These are phyloP conservation scores for Dothistroma septosporum DNA, from an alignment of 2,329 filamentous ascomycete genomes.

Conservation along the genomic window DNA sequence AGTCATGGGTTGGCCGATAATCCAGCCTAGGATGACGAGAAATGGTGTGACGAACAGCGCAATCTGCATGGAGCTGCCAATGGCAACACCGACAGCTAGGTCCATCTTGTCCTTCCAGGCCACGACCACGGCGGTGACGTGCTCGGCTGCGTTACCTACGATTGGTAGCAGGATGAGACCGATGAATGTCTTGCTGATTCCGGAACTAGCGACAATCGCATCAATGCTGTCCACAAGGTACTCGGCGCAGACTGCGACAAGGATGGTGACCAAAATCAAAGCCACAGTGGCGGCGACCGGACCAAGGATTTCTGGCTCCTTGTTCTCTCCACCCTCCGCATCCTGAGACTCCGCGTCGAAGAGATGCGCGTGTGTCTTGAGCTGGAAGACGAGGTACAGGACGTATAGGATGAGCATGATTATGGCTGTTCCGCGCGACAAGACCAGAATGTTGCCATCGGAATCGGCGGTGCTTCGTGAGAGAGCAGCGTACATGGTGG, in stretches of 20 bases:
- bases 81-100: slow-evolving; percentile 53
- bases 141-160: slow-evolving; percentile 55
- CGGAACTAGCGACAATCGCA: slow-evolving; percentile 48
- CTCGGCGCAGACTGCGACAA: slow-evolving; percentile 51
- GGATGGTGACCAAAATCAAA: slow-evolving; percentile 46
- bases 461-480: slow-evolving; percentile 37
- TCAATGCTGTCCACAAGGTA: slow-evolving; percentile 55
- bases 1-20: slow-evolving; percentile 52
- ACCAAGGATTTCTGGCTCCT: slow-evolving; percentile 41
- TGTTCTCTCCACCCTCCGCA: slow-evolving; percentile 29
- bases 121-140: slow-evolving; percentile 53
- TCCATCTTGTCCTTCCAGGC: slow-evolving; percentile 58
- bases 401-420: slow-evolving; percentile 53
- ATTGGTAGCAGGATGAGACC: slow-evolving; percentile 55
- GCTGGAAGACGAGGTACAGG: slow-evolving; percentile 54
- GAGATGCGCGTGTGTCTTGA: slow-evolving; percentile 47
- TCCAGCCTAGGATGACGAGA: slow-evolving; percentile 55
- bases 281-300: slow-evolving; percentile 45
- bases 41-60: slow-evolving; percentile 56
- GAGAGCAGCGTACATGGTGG: slow-evolving; percentile 50
- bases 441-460: slow-evolving; percentile 45
- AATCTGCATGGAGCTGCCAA: slow-evolving; percentile 54
- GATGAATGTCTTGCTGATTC: slow-evolving; percentile 55
- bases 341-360: slow-evolving; percentile 42
- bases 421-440: slow-evolving; percentile 53